A percentile compares a stretch with the other conserved stretches of the same genome.
Evolutionary conservation across 2,329 filamentous ascomycete genomes (phyloP).

Genomic region (Ophiostoma triangulosporum): DNA sequence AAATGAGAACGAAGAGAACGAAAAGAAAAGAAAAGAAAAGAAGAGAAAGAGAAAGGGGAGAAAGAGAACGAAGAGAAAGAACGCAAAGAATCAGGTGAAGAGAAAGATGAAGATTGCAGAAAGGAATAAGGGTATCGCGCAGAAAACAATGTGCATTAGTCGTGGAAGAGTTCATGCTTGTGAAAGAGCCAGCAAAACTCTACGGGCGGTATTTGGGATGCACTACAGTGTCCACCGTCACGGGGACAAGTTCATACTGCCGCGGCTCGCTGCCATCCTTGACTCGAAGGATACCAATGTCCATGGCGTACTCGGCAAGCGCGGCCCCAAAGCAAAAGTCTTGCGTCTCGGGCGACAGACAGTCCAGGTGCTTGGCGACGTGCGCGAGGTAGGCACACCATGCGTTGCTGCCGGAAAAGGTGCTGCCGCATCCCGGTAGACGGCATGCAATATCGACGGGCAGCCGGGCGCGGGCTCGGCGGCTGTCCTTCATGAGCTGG

Average conservation of each 20-base stretch:
- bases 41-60: too few species aligned
- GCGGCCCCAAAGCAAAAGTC: not conserved
- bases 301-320: not conserved
- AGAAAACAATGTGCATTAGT: too few species aligned
- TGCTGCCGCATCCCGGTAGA: not conserved
- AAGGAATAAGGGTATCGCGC: slow-evolving; percentile 20
- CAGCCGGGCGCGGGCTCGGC: not conserved
- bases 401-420: not conserved
- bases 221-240: too few species aligned
- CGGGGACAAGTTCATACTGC: too few species aligned
- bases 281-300: not conserved
- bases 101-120: not conserved
- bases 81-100: slow-evolving; percentile 24
- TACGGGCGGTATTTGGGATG: too few species aligned
- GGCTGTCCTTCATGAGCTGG: not conserved
- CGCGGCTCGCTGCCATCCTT: too few species aligned
- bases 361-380: not conserved
- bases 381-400: not conserved
- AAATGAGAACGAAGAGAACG: too few species aligned
- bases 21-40: too few species aligned
- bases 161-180: too few species aligned
- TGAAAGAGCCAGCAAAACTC: too few species aligned
- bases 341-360: not conserved
- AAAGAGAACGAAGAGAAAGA: too few species aligned
- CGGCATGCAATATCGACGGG: not conserved